Base-by-base conservation (phyloP, 805 yeast genomes). In the Starmera quercuum region DNA sequence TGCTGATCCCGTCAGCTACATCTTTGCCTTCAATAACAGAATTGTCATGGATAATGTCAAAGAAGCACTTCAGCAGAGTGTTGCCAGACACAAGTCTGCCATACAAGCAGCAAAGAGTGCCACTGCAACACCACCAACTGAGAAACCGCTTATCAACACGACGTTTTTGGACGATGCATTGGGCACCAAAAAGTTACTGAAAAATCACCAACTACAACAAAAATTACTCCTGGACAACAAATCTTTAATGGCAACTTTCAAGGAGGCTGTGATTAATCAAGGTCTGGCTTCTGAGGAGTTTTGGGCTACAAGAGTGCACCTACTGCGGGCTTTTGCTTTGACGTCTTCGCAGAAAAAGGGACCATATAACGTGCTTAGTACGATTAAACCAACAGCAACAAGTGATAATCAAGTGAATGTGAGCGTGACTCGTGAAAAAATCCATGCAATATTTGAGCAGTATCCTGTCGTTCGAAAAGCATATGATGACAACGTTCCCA, bases 331-430 rank as follows among this genome's bases (percentile, higher is more conserved):
- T 0, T 85, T 74, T 60, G 96, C 97, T 1, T 70, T 92, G 42
- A 74, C 90, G 7, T 72, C 75, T 13, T 73, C 86, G 15, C 98
- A 92, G 52, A 83, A 83, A 43, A 68, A 81, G 32, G 98, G 98
- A 0, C 92, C 95, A 0, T 92, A 88, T 54, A 92, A 92, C 51
- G 97, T 92, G 0, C 62, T 92, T 34, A 82, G 95, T 29, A 86
- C 97, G 0, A 90, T 92, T 42, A 85, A 83, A 50, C 96, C 97
- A 0, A 90, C 86, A 7, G 95, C 96, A 1, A 78, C 94, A 0
- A 74, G 85, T 35, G 97, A 90, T 51, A 90, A 90, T 58, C 85
- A 86, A 53, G 95, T 90, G 37, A 88, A 87, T 56, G 95, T 92
- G 31, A 81, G 87, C 35, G 83, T 92, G 22, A 84, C 98, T 0